A percentile compares a stretch with the other conserved stretches of the same genome.
These are phyloP conservation scores for Plasmodium knowlesi DNA, from an alignment of 169 alveolate genomes.

Conservation along the genomic window DNA sequence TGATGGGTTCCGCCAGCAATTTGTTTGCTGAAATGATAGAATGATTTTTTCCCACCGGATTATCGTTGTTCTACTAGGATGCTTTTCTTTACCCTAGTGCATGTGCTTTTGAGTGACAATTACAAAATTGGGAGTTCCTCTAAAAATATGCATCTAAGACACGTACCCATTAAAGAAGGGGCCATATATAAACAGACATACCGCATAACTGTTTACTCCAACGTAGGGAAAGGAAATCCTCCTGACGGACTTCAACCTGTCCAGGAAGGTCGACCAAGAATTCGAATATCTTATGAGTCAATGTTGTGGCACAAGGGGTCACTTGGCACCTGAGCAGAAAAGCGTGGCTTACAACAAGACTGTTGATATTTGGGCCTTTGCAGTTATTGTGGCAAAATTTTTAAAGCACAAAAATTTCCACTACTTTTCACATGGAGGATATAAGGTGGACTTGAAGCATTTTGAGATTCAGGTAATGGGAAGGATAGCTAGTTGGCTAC, in stretches of 20 bases:
- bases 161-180: neutral
- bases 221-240: conserved; percentile 23
- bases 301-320: conserved; percentile 68
- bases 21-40: neutral
- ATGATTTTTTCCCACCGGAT: neutral
- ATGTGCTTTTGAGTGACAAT: neutral
- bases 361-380: conserved; percentile 59
- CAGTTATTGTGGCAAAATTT: conserved; percentile 43
- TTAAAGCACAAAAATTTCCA: conserved; percentile 53
- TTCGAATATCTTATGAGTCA: conserved; percentile 61
- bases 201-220: neutral
- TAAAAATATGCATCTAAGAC: neutral
- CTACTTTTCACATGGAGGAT: conserved; percentile 35
- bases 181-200: neutral
- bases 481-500: neutral
- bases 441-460: conserved; percentile 27
- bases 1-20: neutral
- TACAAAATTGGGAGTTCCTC: neutral
- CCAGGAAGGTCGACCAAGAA: conserved; percentile 35
- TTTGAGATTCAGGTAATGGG: conserved; percentile 39
- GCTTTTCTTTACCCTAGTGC: neutral
- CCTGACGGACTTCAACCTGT: conserved; percentile 44
- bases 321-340: conserved; percentile 72
- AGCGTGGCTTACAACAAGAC: conserved; percentile 23
- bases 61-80: neutral